Evolutionary conservation across 2,329 filamentous ascomycete species (phyloP), one percentile per base, ranked within the genome.

Genomic region (Apiospora malaysiana): DNA sequence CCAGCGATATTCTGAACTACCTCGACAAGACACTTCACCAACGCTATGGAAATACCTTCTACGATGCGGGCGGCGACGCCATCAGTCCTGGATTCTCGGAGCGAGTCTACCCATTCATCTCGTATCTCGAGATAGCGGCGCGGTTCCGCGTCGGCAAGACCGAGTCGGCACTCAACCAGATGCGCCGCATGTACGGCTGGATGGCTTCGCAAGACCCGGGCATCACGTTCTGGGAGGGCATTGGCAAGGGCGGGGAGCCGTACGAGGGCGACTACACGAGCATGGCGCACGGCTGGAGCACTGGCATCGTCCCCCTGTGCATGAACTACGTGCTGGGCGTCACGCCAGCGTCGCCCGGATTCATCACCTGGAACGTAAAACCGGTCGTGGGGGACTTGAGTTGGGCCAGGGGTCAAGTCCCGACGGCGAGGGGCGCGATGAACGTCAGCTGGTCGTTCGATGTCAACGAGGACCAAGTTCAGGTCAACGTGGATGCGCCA

Each of bases 41-140:
- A 9, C 76, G 77, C 0, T 87, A 86, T 71, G 86, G 86, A 2
- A 87, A 88, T 73, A 80, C 86, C 1, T 88, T 88, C 74, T 88
- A 85, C 74, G 85, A 88, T 75, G 84, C 82, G 47, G 82, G 80
- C 59, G 74, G 79, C 4, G 75, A 86, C 6, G 74, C 71, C 6
- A 73, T 78, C 0, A 75, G 74, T 0, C 72, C 72, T 0, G 82
- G 80, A 0, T 86, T 82, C 74, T 81, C 81, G 2, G 76, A 83
- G 68, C 81, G 85, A 16, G 85, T 87, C 4, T 88, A 88, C 70
- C 81, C 86, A 2, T 87, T 88, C 72, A 82, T 85, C 23, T 87
- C 85, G 1, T 88, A 85, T 75, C 87, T 88, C 73, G 86, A 88
- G 77, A 79, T 85, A 23, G 80, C 82, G n/a, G 86, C 85, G 16